phyloP scores from a whole-genome alignment of 202 grass and related monocot genomes.

The Carex sylvatica region DNA sequence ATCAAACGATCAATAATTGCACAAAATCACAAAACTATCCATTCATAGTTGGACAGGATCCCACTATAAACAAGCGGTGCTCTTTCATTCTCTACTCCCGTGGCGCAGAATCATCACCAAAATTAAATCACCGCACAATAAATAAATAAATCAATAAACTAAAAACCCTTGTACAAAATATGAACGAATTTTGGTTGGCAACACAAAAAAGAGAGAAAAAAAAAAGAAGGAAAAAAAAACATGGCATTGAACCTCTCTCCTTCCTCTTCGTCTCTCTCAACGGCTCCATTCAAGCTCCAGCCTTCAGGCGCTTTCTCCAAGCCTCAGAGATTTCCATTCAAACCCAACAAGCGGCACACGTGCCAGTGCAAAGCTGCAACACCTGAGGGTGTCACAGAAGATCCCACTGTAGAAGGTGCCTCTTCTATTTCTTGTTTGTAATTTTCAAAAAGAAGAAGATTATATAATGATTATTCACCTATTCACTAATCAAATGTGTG shows the following conservation, averaged over 20 bases:
- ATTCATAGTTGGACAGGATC: background rate
- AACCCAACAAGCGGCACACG: slow-evolving; percentile 22
- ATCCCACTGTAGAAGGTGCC: slow-evolving; percentile 41
- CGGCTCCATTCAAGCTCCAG: slow-evolving; percentile 43
- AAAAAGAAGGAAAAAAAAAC: background rate
- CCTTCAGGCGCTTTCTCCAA: slow-evolving; percentile 31
- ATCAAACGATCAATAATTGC: background rate
- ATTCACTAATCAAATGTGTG: background rate
- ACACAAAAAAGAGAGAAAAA: background rate
- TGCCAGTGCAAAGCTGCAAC: slow-evolving; percentile 41
- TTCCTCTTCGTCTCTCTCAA: slow-evolving; percentile 44
- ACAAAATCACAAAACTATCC: background rate
- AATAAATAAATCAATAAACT: background rate
- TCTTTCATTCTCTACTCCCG: background rate
- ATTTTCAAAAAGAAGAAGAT: background rate
- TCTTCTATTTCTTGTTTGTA: background rate
- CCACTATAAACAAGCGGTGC: background rate
- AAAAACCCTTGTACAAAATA: background rate
- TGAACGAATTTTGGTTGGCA: background rate
- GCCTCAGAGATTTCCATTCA: slow-evolving; percentile 30
- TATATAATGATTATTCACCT: background rate
- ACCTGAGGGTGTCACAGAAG: slow-evolving; percentile 54
- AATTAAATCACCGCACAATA: slow-evolving; percentile 1
- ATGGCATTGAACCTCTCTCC: slow-evolving; percentile 74
- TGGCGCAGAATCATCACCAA: background rate